These are phyloP conservation scores for Brettanomyces anomalus DNA, from an alignment of 805 yeast species.

Conservation along the genomic window DNA sequence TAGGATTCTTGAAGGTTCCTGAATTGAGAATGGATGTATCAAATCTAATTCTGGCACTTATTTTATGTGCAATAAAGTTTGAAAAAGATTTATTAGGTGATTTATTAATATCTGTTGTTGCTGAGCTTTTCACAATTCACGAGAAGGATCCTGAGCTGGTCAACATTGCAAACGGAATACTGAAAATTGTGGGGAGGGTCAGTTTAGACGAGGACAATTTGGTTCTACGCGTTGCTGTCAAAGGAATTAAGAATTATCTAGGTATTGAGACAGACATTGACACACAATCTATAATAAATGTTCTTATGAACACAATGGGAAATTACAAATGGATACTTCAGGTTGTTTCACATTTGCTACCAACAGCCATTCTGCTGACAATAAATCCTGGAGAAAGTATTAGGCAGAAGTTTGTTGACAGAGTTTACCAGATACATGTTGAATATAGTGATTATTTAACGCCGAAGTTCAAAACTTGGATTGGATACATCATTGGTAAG, in stretches of 20 bases:
- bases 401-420: conserved; percentile 8
- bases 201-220: no score
- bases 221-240: no score
- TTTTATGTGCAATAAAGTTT: background rate
- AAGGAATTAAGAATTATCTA: no score
- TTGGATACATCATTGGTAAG: conserved; percentile 22
- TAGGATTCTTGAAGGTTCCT: background rate
- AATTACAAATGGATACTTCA: no score
- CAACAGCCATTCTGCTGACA: no score
- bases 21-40: background rate
- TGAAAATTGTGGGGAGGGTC: no score
- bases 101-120: background rate
- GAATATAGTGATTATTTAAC: conserved; percentile 6
- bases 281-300: background rate
- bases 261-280: no score
- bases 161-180: no score
- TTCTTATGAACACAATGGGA: no score
- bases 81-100: background rate
- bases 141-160: background rate
- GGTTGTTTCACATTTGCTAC: no score
- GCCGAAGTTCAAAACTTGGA: conserved; percentile 20
- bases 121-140: background rate
- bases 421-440: conserved; percentile 12
- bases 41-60: background rate
- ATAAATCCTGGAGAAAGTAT: no score